Evolutionary conservation across 2,329 filamentous ascomycete genomes (phyloP), one percentile per base, ranked within the genome.

Genomic region (Trichoderma koningii): DNA sequence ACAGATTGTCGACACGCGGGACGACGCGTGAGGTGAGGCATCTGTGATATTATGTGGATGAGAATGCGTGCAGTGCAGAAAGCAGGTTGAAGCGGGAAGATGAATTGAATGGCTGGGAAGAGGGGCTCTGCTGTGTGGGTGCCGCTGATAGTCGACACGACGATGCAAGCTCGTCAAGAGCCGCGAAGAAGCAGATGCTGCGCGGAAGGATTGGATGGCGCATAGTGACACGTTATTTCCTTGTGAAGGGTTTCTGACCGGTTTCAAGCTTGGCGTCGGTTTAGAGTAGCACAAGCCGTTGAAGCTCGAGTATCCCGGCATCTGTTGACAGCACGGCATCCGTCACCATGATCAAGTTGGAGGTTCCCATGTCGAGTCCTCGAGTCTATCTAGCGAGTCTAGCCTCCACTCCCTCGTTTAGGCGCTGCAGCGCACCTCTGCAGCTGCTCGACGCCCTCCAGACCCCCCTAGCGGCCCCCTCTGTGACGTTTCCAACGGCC

Each of bases 401-500:
- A 38, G 34, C 34, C 34, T 38, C 34, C 41, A 10, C 34, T 38
- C 34, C 41, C 53, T 56, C 41, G 53, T 56, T 45, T 55, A 55
- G 19, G 44, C n/a, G 45, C 12, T 50, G 26, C 44, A 55, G 51
- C 51, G 38, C 51, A 38, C 51, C 51, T 55, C 51, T 23, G 41
- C 55, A 30, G 55, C 55, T 7, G 23, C 7, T n/a, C 14, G n/a
- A 28, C 23, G 34, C 30, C 55, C 42, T n/a, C 19, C 42, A 45
- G 55, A 41, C 17, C 41, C 41, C 41, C 41, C 38, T 47, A 57
- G 41, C 55, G 55, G 34, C 59, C 38, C 38, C 59, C 50, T 62
- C 50, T 55, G 59, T 62, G 59, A 62, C 59, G 59, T 62, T 62
- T 62, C 53, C 44, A 30, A 51, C 48, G 59, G 59, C 38, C 34